Evolutionary conservation across 306 rosid species (phyloP).

Genomic region (Quercus rubra): DNA sequence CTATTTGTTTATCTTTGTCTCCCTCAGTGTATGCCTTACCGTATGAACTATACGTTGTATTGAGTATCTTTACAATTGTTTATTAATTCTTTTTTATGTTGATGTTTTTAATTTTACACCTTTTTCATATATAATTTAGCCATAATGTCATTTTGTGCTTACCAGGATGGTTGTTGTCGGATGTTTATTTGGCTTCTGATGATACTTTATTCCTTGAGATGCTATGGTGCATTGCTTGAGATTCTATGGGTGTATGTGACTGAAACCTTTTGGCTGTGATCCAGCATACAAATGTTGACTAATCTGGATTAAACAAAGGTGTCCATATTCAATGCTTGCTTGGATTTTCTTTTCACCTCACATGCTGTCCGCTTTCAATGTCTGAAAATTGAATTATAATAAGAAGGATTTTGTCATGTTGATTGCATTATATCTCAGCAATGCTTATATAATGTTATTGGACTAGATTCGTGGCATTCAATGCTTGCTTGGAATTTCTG

Average conservation of each 20-base stretch:
- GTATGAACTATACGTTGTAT: background rate
- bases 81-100: background rate
- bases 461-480: background rate
- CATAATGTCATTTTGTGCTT: conserved; percentile 3
- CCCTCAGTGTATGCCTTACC: background rate
- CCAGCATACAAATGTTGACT: conserved; percentile 33
- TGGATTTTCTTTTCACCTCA: conserved; percentile 33
- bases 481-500: background rate
- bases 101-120: background rate
- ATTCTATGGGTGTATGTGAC: conserved; percentile 18
- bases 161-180: conserved; percentile 19
- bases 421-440: conserved; percentile 26
- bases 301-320: conserved; percentile 23
- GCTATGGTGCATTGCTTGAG: conserved; percentile 6
- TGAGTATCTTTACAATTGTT: background rate
- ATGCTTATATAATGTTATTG: background rate
- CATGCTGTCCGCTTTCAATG: conserved; percentile 45
- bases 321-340: conserved; percentile 58
- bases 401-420: conserved; percentile 34
- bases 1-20: background rate
- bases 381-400: conserved; percentile 15
- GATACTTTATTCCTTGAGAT: conserved; percentile 7
- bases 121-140: background rate
- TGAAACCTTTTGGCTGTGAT: conserved; percentile 30
- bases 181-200: conserved; percentile 3